phyloP scores from a whole-genome alignment of 345 rosid genomes.

The Hibiscus mutabilis region DNA sequence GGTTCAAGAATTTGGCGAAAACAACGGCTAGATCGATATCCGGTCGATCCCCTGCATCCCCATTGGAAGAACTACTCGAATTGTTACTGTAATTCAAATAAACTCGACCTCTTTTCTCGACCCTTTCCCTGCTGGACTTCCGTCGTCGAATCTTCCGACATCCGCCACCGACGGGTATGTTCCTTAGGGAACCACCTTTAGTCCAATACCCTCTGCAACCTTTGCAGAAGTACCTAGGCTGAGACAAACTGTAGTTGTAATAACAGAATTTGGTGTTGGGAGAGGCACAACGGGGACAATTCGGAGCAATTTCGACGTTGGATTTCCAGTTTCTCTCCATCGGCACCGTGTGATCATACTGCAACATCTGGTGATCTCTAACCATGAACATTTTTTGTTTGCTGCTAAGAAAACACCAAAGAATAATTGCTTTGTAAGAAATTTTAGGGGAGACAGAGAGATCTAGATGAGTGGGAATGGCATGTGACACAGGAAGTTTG shows the following conservation, averaged over 20 bases:
- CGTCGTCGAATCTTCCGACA: slow-evolving; percentile 41
- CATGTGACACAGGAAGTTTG: slow-evolving; percentile 36
- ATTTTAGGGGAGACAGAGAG: not conserved
- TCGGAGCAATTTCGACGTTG: not conserved
- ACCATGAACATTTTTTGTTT: slow-evolving; percentile 16
- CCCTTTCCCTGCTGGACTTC: slow-evolving; percentile 25
- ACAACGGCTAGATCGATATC: slow-evolving; percentile 69
- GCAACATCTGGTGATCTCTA: slow-evolving; percentile 10
- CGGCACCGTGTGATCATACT: slow-evolving; percentile 7
- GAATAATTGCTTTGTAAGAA: not conserved
- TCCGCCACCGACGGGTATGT: not conserved
- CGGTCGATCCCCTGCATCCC: not conserved
- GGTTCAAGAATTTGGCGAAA: slow-evolving; percentile 61
- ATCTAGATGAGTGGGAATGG: slow-evolving; percentile 14
- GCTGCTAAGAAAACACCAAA: not conserved
- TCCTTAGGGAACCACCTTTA: not conserved
- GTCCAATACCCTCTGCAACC: not conserved
- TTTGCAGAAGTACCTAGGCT: not conserved
- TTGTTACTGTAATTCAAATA: slow-evolving; percentile 15
- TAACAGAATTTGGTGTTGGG: not conserved
- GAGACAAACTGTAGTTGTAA: not conserved
- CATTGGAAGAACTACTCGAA: slow-evolving; percentile 8
- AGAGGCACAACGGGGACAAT: not conserved
- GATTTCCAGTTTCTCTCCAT: not conserved
- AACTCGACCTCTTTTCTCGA: slow-evolving; percentile 16